phyloP scores from a whole-genome alignment of 2,329 filamentous ascomycete genomes.

The Thelonectria discophora region DNA sequence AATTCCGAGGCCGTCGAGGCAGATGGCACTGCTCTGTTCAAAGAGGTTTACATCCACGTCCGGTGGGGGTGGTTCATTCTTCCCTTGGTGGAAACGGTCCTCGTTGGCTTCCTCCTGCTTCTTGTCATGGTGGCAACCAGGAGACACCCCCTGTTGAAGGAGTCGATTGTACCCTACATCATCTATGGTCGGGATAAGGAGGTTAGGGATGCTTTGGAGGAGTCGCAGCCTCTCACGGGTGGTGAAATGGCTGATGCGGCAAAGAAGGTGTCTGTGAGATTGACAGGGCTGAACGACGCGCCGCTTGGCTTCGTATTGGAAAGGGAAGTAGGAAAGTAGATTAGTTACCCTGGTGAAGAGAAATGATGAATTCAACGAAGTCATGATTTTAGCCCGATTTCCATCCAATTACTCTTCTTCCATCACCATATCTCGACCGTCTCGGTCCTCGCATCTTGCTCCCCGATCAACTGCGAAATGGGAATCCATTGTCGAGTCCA shows the following conservation, averaged over 20 bases:
- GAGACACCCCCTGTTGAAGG: conserved; percentile 7
- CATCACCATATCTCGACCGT: too few species aligned
- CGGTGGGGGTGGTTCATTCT: conserved; percentile 21
- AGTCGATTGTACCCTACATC: conserved; percentile 16
- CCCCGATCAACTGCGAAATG: too few species aligned
- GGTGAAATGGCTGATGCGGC: background rate
- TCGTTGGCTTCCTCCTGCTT: background rate
- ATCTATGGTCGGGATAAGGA: background rate
- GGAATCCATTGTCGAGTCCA: background rate
- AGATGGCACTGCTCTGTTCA: background rate
- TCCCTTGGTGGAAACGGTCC: conserved; percentile 2
- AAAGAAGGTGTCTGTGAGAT: background rate
- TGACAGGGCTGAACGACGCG: background rate
- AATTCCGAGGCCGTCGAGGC: background rate
- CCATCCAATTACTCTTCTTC: too few species aligned
- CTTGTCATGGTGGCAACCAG: conserved; percentile 1
- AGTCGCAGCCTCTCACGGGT: background rate
- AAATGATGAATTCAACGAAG: too few species aligned
- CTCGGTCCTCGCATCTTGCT: too few species aligned
- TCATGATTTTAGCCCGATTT: too few species aligned
- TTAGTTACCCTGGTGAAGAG: too few species aligned
- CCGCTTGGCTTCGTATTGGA: background rate
- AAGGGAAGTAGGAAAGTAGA: background rate
- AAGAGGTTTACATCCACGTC: conserved; percentile 13
- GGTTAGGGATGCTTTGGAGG: background rate